Evolutionary conservation across 805 yeast species (phyloP).

Genomic region (Cyberlindnera petersonii): DNA sequence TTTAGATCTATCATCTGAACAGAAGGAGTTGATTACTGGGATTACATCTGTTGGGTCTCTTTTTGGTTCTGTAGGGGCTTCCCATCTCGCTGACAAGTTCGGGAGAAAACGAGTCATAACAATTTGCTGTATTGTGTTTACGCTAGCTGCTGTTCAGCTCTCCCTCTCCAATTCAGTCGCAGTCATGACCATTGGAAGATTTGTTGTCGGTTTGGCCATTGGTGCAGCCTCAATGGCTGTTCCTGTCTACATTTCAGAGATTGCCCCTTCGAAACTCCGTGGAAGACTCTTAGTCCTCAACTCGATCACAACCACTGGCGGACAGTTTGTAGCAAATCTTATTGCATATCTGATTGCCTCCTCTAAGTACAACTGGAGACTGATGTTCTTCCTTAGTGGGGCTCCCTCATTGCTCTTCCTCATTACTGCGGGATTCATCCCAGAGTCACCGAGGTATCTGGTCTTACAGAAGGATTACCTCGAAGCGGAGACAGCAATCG

Average conservation of each 20-base stretch:
- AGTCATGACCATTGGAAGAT: constrained; percentile 50
- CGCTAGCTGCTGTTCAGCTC: constrained; percentile 47
- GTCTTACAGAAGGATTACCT: constrained; percentile 31
- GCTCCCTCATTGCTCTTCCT: constrained; percentile 41
- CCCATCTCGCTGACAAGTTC: constrained; percentile 43
- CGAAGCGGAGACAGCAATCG: constrained; percentile 40
- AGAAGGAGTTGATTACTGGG: constrained; percentile 40
- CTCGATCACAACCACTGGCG: constrained; percentile 45
- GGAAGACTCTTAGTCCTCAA: constrained; percentile 38
- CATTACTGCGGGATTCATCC: constrained; percentile 38
- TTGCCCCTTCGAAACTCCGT: constrained; percentile 39
- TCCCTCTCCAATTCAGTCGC: constrained; percentile 37
- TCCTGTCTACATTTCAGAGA: constrained; percentile 55
- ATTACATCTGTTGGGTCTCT: constrained; percentile 53
- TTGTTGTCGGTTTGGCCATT: constrained; percentile 65
- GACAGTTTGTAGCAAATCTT: constrained; percentile 44
- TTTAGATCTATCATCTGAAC: constrained; percentile 32
- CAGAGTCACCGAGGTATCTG: constrained; percentile 48
- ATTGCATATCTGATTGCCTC: constrained; percentile 33
- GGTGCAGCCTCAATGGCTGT: constrained; percentile 69
- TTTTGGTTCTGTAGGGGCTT: constrained; percentile 48
- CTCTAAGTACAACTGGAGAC: constrained; percentile 35
- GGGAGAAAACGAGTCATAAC: constrained; percentile 41
- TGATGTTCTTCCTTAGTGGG: constrained; percentile 35
- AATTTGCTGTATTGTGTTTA: constrained; percentile 43